These are phyloP conservation scores for Stephanodiscus triporus DNA, from an alignment of 108 stramenopile genomes.

Conservation along the genomic window DNA sequence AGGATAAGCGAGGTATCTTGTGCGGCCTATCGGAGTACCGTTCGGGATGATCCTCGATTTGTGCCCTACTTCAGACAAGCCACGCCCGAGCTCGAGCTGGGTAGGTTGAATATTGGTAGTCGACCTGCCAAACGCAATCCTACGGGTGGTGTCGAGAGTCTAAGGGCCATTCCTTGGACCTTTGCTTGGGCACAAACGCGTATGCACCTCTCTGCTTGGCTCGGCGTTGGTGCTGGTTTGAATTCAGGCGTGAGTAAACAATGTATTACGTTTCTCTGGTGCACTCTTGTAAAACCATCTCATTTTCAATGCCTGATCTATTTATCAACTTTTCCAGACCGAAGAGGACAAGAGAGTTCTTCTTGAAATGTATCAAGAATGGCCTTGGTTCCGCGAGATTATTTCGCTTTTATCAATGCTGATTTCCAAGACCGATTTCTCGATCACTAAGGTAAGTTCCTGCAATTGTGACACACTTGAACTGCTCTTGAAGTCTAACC, in stretches of 20 bases:
- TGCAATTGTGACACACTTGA: no score
- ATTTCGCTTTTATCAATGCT: constrained; percentile 96
- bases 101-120: constrained; percentile 91
- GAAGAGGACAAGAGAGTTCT: constrained; percentile 60
- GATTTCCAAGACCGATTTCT: constrained; percentile 92
- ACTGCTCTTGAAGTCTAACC: no score
- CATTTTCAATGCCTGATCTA: background rate
- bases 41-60: constrained; percentile 90
- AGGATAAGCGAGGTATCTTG: constrained; percentile 75
- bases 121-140: constrained; percentile 96
- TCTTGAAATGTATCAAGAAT: constrained; percentile 90
- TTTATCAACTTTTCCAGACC: constrained; percentile 24
- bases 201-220: constrained; percentile 95
- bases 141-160: constrained; percentile 94
- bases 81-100: constrained; percentile 96
- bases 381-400: constrained; percentile 95
- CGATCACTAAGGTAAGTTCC: constrained; percentile 56
- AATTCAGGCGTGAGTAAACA: constrained; percentile 45
- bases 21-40: constrained; percentile 84
- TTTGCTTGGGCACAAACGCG: constrained; percentile 98
- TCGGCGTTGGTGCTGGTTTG: constrained; percentile 93
- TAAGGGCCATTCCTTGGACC: constrained; percentile 97
- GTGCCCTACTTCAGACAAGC: constrained; percentile 97
- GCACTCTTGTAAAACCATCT: background rate
- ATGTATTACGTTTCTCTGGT: background rate